Percentiles rank a stretch among this genome's conserved stretches.
phyloP scores from a whole-genome alignment of 2,329 filamentous ascomycete genomes.

The Penicillium fuscoglaucum region DNA sequence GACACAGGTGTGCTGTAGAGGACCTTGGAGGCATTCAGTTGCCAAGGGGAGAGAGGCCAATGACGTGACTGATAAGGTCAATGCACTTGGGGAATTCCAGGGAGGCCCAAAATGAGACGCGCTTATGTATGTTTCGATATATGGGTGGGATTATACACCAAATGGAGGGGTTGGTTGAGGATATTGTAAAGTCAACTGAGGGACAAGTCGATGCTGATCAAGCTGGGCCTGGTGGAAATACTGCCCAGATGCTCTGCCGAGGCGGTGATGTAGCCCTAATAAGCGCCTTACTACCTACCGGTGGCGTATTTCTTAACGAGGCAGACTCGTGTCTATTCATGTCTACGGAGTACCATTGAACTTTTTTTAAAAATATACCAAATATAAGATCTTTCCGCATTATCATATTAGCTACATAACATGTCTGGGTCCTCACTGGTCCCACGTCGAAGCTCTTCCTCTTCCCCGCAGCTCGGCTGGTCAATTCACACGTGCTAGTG shows the following conservation, averaged over 20 bases:
- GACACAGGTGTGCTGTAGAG: constrained; percentile 28
- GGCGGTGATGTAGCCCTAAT: constrained; percentile 12
- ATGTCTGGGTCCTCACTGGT: neutral
- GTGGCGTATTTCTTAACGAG: neutral
- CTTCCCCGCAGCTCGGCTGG: neutral
- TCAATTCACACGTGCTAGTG: constrained; percentile 1
- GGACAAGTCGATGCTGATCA: constrained; percentile 9
- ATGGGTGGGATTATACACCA: constrained; percentile 1
- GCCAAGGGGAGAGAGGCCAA: constrained; percentile 21
- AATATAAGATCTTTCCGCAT: neutral
- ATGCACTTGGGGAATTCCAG: constrained; percentile 14
- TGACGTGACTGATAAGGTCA: constrained; percentile 13
- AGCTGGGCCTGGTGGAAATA: constrained; percentile 6
- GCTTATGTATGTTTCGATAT: neutral
- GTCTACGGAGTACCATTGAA: too few relatives aligned
- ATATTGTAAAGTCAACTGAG: constrained; percentile 18
- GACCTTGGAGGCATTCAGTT: constrained; percentile 40
- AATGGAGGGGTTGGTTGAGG: constrained; percentile 14
- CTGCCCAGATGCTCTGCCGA: constrained; percentile 1
- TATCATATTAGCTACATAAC: constrained; percentile 6
- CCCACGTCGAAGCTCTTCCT: neutral
- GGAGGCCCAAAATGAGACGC: constrained; percentile 8
- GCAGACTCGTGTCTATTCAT: neutral
- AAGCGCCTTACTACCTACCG: neutral
- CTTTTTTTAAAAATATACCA: too few relatives aligned